These are phyloP conservation scores for Barnettozyma populi DNA, from an alignment of 805 yeast species.

Conservation along the genomic window DNA sequence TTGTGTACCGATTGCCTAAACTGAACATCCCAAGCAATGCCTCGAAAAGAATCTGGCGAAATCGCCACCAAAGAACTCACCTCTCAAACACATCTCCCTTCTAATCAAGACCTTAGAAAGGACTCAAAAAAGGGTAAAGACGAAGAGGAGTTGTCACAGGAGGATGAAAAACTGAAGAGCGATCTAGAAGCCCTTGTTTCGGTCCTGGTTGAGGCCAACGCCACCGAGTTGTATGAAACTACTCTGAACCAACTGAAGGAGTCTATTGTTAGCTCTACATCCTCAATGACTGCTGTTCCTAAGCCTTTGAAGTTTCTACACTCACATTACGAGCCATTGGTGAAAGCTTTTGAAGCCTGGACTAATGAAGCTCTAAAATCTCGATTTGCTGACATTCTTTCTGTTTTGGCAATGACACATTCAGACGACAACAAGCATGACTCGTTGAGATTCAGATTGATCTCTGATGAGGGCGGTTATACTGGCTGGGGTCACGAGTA, in stretches of 20 bases:
- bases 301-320: conserved; percentile 94
- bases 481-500: conserved; percentile 98
- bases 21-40: conserved; percentile 5
- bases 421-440: conserved; percentile 77
- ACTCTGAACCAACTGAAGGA: conserved; percentile 69
- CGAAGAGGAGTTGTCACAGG: conserved; percentile 89
- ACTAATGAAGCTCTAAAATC: conserved; percentile 40
- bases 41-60: conserved; percentile 18
- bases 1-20: not conserved
- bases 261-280: conserved; percentile 84
- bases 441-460: conserved; percentile 71
- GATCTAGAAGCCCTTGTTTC: conserved; percentile 87
- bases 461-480: conserved; percentile 49
- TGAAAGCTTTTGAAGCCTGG: conserved; percentile 67
- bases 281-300: conserved; percentile 99
- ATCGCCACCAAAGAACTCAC: conserved; percentile 24
- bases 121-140: conserved; percentile 21
- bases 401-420: conserved; percentile 93
- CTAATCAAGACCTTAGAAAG: conserved; percentile 10
- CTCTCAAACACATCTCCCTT: conserved; percentile 4
- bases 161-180: conserved; percentile 80
- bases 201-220: conserved; percentile 53
- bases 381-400: conserved; percentile 78
- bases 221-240: conserved; percentile 39
- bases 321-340: conserved; percentile 74